phyloP scores from a whole-genome alignment of 345 rosid genomes.

The Euphorbia lathyris region DNA sequence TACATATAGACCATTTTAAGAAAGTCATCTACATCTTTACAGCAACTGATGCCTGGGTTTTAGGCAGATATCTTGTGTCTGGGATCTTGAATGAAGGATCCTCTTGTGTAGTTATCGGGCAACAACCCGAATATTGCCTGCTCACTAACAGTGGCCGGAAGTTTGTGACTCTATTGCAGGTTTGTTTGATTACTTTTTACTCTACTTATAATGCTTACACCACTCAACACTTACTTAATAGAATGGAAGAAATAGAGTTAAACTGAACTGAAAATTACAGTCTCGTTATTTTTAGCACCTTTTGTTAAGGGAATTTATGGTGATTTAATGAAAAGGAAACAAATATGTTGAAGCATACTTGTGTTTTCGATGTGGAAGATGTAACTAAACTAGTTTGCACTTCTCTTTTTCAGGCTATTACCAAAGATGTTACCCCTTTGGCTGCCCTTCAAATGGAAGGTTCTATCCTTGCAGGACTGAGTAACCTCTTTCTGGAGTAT shows the following conservation, averaged over 20 bases:
- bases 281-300: no score
- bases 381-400: neutral
- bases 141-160: conserved; percentile 66
- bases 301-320: neutral
- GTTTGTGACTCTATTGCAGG: conserved; percentile 57
- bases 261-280: neutral
- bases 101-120: conserved; percentile 31
- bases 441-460: conserved; percentile 45
- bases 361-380: neutral
- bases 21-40: conserved; percentile 51
- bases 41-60: conserved; percentile 51
- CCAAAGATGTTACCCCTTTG: conserved; percentile 39
- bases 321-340: neutral
- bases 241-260: neutral
- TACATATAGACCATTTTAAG: conserved; percentile 48
- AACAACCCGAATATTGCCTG: conserved; percentile 43
- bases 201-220: neutral
- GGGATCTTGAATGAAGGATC: conserved; percentile 36
- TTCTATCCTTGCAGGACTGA: conserved; percentile 40
- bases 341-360: conserved; percentile 3
- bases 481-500: conserved; percentile 44
- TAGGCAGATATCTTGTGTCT: conserved; percentile 50
- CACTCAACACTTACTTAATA: neutral
- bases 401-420: conserved; percentile 38
- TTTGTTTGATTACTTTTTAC: conserved; percentile 18